These are phyloP conservation scores for Chalciporus pseudorubinellus DNA, from an alignment of 768 basidiomycete species.

Conservation along the genomic window DNA sequence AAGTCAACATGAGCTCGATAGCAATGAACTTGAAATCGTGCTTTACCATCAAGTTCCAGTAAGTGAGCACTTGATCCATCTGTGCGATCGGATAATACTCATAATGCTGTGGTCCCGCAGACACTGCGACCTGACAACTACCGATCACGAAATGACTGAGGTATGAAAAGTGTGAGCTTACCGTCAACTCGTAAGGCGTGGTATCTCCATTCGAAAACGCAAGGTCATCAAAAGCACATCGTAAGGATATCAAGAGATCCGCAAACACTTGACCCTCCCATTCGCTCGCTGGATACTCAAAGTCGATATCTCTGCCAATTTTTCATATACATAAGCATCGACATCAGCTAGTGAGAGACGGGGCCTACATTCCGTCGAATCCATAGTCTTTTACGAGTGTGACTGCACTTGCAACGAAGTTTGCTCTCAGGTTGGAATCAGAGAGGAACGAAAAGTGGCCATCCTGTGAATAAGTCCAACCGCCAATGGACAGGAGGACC, in stretches of 20 bases:
- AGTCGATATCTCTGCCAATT: constrained; percentile 65
- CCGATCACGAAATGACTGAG: background rate
- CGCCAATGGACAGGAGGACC: constrained; percentile 52
- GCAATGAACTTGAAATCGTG: background rate
- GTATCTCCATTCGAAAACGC: constrained; percentile 58
- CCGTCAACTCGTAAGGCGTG: constrained; percentile 57
- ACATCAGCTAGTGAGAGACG: background rate
- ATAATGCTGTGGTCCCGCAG: constrained; percentile 61
- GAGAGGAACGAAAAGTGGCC: constrained; percentile 70
- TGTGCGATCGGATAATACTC: constrained; percentile 54
- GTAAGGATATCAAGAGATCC: constrained; percentile 57
- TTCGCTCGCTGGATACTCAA: constrained; percentile 65
- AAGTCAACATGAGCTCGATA: background rate
- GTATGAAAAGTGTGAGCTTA: constrained; percentile 11
- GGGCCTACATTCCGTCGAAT: constrained; percentile 69
- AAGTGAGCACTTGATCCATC: constrained; percentile 64
- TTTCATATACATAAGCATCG: background rate
- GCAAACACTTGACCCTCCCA: constrained; percentile 67
- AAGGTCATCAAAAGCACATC: constrained; percentile 60
- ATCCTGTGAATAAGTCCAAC: constrained; percentile 70
- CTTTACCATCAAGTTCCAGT: constrained; percentile 80
- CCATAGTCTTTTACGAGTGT: constrained; percentile 71
- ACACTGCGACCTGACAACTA: constrained; percentile 50
- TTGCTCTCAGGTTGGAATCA: constrained; percentile 45
- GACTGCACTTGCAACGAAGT: constrained; percentile 61